These are phyloP conservation scores for Aegle marmelos DNA, from an alignment of 345 rosid species.

Conservation along the genomic window DNA sequence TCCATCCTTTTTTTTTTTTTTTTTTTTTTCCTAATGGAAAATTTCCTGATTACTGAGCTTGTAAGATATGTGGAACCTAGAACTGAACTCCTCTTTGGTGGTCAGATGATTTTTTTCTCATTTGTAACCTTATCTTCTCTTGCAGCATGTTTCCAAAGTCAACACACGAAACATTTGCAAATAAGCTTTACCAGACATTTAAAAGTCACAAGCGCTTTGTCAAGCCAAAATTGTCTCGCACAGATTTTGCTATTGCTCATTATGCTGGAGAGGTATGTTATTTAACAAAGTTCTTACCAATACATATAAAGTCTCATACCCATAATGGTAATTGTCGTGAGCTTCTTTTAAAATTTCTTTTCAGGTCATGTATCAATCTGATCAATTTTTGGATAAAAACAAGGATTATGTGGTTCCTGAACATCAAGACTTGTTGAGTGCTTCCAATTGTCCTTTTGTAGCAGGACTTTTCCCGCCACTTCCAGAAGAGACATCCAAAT, in stretches of 20 bases:
- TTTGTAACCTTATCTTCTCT: conserved; percentile 14
- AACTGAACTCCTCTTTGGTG: conserved; percentile 3
- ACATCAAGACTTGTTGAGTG: conserved; percentile 83
- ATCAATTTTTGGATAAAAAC: conserved; percentile 95
- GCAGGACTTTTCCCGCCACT: conserved; percentile 88
- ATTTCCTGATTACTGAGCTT: background rate
- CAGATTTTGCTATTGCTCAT: conserved; percentile 86
- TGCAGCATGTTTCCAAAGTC: conserved; percentile 99
- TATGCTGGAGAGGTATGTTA: conserved; percentile 91
- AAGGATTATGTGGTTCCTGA: conserved; percentile 94
- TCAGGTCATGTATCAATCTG: conserved; percentile 93
- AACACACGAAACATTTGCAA: conserved; percentile 93
- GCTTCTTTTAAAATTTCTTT: conserved; percentile 11
- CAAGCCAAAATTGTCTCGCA: conserved; percentile 94
- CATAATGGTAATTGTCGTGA: background rate
- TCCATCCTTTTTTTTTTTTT: background rate
- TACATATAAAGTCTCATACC: background rate
- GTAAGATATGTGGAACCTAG: background rate
- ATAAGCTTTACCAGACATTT: conserved; percentile 95
- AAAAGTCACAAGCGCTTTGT: conserved; percentile 81
- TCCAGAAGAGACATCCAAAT: conserved; percentile 85
- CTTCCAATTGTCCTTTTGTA: conserved; percentile 80
- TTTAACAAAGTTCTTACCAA: background rate
- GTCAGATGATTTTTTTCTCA: conserved; percentile 11
- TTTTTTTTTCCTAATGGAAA: background rate